phyloP scores from a whole-genome alignment of 1,284 basidiomycete genomes.

The Heliocybe sulcata region DNA sequence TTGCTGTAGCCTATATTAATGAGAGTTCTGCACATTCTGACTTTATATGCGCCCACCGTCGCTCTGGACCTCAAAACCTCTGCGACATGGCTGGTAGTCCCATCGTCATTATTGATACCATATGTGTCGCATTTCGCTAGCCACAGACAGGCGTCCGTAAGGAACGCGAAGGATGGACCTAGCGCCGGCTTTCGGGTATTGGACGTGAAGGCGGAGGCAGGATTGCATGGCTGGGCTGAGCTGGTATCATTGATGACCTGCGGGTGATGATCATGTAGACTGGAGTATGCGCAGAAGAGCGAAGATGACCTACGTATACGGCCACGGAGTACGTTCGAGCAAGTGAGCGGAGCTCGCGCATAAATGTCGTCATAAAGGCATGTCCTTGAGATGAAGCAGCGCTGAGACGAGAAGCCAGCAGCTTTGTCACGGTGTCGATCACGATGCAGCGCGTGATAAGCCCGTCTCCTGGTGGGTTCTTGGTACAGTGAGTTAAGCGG shows the following conservation, averaged over 20 bases:
- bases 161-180: conserved; percentile 65
- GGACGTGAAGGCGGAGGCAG: conserved; percentile 29
- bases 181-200: conserved; percentile 57
- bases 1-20: not conserved
- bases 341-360: conserved; percentile 52
- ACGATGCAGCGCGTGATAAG: conserved; percentile 39
- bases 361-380: conserved; percentile 65
- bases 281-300: conserved; percentile 20
- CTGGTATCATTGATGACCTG: conserved; percentile 43
- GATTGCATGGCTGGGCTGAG: conserved; percentile 23
- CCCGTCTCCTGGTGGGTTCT: conserved; percentile 2
- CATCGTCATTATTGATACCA: conserved; percentile 12
- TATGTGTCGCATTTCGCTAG: conserved; percentile 25
- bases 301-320: conserved; percentile 40
- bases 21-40: not conserved
- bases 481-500: not conserved
- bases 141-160: conserved; percentile 71
- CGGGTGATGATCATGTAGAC: not conserved
- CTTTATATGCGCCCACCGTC: not conserved
- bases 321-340: conserved; percentile 37
- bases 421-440: conserved; percentile 57
- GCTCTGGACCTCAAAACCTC: conserved; percentile 22
- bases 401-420: conserved; percentile 62
- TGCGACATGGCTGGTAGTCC: conserved; percentile 21
- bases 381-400: conserved; percentile 64